Evolutionary conservation across 371 early-diverging fungal genomes (phyloP).

Genomic region (Mucor piriformis): DNA sequence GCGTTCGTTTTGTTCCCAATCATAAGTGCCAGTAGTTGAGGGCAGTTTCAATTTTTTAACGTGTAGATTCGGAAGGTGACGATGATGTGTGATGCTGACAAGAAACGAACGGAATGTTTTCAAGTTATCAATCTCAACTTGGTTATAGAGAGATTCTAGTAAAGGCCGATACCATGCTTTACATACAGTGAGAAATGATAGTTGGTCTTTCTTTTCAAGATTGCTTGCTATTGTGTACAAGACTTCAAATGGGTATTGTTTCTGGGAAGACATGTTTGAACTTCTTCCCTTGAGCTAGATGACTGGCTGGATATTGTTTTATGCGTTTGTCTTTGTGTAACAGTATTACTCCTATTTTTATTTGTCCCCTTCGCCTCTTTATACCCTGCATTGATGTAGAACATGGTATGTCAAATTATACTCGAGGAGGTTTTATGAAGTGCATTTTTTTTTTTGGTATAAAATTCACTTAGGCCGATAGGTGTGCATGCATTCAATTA

Average conservation of each 20-base stretch:
- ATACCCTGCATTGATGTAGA: background rate
- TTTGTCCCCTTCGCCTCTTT: background rate
- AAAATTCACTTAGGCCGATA: too few relatives aligned
- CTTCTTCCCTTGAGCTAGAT: background rate
- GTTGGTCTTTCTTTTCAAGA: constrained; percentile 2
- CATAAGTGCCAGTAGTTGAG: background rate
- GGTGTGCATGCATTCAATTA: too few relatives aligned
- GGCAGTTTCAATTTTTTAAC: background rate
- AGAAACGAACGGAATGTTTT: constrained; percentile 13
- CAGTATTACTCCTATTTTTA: background rate
- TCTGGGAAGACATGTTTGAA: background rate
- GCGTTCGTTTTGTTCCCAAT: background rate
- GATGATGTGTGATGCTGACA: constrained; percentile 19
- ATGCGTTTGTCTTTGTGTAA: background rate
- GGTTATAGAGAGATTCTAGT: constrained; percentile 9
- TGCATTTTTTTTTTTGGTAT: too few relatives aligned
- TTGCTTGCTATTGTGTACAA: constrained; percentile 9
- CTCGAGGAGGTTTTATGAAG: background rate
- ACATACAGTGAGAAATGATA: constrained; percentile 10
- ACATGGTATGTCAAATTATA: background rate
- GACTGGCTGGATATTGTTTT: background rate
- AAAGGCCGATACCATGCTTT: constrained; percentile 13
- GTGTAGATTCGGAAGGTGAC: background rate
- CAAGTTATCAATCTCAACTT: constrained; percentile 6
- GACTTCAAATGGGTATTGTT: constrained; percentile 18